A percentile compares a stretch with the other conserved stretches of the same genome.
phyloP scores from a whole-genome alignment of 306 rosid species.

The Quercus engelmannii region DNA sequence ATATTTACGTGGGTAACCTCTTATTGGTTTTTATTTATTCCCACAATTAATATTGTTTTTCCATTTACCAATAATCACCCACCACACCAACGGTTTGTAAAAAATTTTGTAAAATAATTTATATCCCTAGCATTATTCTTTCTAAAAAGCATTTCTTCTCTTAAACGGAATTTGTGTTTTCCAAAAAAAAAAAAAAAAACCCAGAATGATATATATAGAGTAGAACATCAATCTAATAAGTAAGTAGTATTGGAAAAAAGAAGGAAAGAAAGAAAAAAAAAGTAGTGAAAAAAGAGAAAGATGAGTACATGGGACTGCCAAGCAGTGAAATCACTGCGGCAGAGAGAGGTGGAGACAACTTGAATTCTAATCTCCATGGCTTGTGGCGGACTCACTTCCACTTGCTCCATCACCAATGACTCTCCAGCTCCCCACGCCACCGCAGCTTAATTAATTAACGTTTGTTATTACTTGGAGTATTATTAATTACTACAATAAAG shows the following conservation, averaged over 20 bases:
- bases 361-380: slow-evolving; percentile 70
- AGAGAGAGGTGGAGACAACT: slow-evolving; percentile 87
- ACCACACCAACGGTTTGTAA: fast-evolving
- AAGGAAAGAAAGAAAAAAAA: background rate
- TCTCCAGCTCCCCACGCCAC: slow-evolving; percentile 93
- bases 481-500: too few relatives aligned
- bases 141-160: too few relatives aligned
- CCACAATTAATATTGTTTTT: fast-evolving
- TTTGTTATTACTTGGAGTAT: too few relatives aligned
- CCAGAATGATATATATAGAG: background rate
- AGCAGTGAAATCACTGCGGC: slow-evolving; percentile 87
- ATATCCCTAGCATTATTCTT: fast-evolving
- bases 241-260: background rate
- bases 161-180: too few relatives aligned
- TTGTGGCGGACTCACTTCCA: slow-evolving; percentile 77
- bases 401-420: slow-evolving; percentile 73
- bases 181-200: background rate
- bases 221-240: background rate
- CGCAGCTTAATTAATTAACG: slow-evolving; percentile 47
- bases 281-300: too few relatives aligned
- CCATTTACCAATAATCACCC: too few relatives aligned
- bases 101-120: too few relatives aligned
- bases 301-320: slow-evolving; percentile 77
- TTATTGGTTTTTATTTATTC: fast-evolving
- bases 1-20: fast-evolving